Base-by-base conservation (phyloP, 139 green algal genomes). In the Parachlorella kessleri region DNA sequence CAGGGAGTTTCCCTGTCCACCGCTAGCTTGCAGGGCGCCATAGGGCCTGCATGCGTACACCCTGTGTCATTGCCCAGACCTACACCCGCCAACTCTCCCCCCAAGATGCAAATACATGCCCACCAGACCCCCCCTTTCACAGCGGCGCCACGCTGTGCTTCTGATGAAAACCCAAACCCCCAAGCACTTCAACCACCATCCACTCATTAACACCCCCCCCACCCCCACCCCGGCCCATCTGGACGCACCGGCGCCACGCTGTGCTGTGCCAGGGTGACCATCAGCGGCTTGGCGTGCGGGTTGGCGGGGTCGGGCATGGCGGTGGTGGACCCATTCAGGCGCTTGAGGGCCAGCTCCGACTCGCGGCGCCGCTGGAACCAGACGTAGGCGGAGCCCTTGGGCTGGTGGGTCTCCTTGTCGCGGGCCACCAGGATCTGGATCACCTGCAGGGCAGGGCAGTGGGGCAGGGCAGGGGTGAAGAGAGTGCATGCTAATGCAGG, bases 301-400 rank as follows among this genome's bases (percentile, higher is more conserved):
- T 14, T 59, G 48, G 48, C 14, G 48, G 48, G 48, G 48, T 59
- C 48, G 21, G 48, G 48, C 48, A 59, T 59, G 48, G 48, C 48
- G 48, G 48, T 59, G 48, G 48, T 33, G 28, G 24, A 37, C 14
- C 63, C 63, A 21, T 68, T 30, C 24, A 68, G 63, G 8, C 26
- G 23, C 24, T 33, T 30, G 24, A 37, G 23, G 7, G 63, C 63
- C 24, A 33, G 63, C 63, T 78, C 72, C 28, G 72, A 53, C 24
- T 78, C 72, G 21, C 55, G 55, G 9, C 72, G 72, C 18, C 55
- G 55, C 36, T 70, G 55, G 72, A 40, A 78, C 72, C 72, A 78
- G 26, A 78, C 54, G 55, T 70, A 70, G 72, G 72, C 72, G 3
- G 72, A 78, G 32, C 72, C 72, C 55, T 70, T 78, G 36, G 72